phyloP scores from a whole-genome alignment of 148 eudicot species.

The Arctostaphylos glauca region DNA sequence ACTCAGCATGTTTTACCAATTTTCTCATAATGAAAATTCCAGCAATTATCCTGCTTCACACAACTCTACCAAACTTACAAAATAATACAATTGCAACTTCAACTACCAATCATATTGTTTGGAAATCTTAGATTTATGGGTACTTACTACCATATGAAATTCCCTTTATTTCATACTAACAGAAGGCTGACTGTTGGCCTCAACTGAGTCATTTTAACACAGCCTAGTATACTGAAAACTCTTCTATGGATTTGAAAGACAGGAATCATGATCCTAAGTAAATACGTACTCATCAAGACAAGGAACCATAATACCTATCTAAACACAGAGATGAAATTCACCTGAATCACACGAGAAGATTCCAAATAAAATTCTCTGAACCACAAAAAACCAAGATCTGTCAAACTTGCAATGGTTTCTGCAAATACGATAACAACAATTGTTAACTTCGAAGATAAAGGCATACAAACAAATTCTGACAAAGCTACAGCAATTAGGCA shows the following conservation, averaged over 20 bases:
- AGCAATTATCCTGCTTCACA: neutral
- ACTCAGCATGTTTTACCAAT: neutral
- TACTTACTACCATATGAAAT: neutral
- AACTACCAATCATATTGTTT: neutral
- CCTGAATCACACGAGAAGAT: slow-evolving; percentile 99
- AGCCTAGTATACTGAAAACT: neutral
- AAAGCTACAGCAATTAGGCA: neutral
- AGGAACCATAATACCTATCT: neutral
- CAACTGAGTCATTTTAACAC: no score
- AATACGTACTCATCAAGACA: slow-evolving; percentile 8
- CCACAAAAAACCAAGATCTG: slow-evolving; percentile 97
- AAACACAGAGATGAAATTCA: slow-evolving; percentile 23
- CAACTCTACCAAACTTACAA: no score
- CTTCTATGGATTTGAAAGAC: neutral
- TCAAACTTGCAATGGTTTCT: slow-evolving; percentile 77
- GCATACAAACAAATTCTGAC: neutral
- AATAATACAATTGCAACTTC: neutral
- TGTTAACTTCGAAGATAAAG: neutral
- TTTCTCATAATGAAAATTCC: neutral
- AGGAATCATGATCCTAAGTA: neutral
- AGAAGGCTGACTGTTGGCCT: neutral
- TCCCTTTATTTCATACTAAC: neutral
- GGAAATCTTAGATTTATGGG: neutral
- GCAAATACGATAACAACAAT: slow-evolving; percentile 35
- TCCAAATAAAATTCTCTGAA: slow-evolving; percentile 98